Percentiles rank a stretch among this genome's conserved stretches.
Evolutionary conservation across 306 rosid genomes (phyloP).

Genomic region (Cicer yamashitae): DNA sequence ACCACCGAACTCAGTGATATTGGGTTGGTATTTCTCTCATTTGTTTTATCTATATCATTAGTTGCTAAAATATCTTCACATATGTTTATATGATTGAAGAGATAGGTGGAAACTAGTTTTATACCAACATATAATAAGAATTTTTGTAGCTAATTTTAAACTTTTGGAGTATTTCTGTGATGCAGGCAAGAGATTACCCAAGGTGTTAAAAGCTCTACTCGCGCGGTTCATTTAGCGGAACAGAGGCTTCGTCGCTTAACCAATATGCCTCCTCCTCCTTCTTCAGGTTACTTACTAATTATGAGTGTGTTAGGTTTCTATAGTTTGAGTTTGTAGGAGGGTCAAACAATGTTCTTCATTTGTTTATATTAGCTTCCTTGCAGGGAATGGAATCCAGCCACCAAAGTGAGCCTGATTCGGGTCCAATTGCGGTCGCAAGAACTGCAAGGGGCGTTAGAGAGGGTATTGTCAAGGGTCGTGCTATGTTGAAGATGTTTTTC

Average conservation of each 20-base stretch:
- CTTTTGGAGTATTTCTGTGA: neutral
- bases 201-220: constrained; percentile 88
- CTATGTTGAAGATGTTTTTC: constrained; percentile 67
- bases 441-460: constrained; percentile 65
- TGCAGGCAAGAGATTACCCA: constrained; percentile 84
- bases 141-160: too few species aligned
- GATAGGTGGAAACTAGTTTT: too few species aligned
- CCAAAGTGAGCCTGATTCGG: constrained; percentile 48
- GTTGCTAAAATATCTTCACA: too few species aligned
- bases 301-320: constrained; percentile 7
- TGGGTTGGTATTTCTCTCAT: constrained; percentile 51
- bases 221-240: constrained; percentile 73
- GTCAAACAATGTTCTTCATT: constrained; percentile 53
- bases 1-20: constrained; percentile 87
- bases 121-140: too few species aligned
- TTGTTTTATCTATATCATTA: too few species aligned
- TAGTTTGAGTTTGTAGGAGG: constrained; percentile 19
- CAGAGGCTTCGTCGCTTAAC: constrained; percentile 71
- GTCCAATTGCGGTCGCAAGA: constrained; percentile 67
- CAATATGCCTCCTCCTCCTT: constrained; percentile 51
- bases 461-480: constrained; percentile 78
- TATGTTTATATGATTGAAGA: too few species aligned
- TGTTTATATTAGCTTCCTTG: constrained; percentile 64
- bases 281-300: constrained; percentile 62
- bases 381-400: constrained; percentile 56